Evolutionary conservation across 179 eudicot genomes (phyloP).

Genomic region (Beta macrorhiza): DNA sequence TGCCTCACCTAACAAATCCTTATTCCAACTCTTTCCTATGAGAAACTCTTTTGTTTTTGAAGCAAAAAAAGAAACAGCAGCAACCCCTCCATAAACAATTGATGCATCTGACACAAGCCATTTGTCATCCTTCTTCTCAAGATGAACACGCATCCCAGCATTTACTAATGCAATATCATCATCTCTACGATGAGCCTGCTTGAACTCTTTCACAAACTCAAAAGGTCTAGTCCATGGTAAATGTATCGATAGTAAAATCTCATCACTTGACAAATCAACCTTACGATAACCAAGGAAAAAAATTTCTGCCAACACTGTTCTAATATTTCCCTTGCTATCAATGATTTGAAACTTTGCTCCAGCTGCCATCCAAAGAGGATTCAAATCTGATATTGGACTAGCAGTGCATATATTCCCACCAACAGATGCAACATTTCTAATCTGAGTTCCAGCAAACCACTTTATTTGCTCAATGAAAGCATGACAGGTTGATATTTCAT

Average conservation of each 20-base stretch:
- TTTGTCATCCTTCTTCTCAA: slow-evolving; percentile 54
- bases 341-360: slow-evolving; percentile 80
- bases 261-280: slow-evolving; percentile 70
- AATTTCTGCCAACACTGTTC: slow-evolving; percentile 64
- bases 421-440: slow-evolving; percentile 93
- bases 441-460: slow-evolving; percentile 99
- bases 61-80: slow-evolving; percentile 72
- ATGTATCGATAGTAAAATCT: slow-evolving; percentile 75
- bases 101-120: slow-evolving; percentile 91
- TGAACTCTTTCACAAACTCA: slow-evolving; percentile 90
- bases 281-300: slow-evolving; percentile 93
- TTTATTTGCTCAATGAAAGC: slow-evolving; percentile 81
- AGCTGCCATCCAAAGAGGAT: slow-evolving; percentile 97
- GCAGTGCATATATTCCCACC: slow-evolving; percentile 99
- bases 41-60: slow-evolving; percentile 60
- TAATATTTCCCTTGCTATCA: slow-evolving; percentile 62
- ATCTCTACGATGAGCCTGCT: slow-evolving; percentile 97
- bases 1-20: slow-evolving; percentile 58
- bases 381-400: slow-evolving; percentile 96
- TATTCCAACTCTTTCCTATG: slow-evolving; percentile 75
- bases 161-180: slow-evolving; percentile 98
- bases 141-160: slow-evolving; percentile 89
- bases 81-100: slow-evolving; percentile 97
- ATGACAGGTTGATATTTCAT: slow-evolving; percentile 72
- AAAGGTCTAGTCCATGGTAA: slow-evolving; percentile 81